A percentile compares a stretch with the other conserved stretches of the same genome.
Conservation (phyloP, 2,329 filamentous ascomycete species). For the Pseudogymnoascus sp. region DNA sequence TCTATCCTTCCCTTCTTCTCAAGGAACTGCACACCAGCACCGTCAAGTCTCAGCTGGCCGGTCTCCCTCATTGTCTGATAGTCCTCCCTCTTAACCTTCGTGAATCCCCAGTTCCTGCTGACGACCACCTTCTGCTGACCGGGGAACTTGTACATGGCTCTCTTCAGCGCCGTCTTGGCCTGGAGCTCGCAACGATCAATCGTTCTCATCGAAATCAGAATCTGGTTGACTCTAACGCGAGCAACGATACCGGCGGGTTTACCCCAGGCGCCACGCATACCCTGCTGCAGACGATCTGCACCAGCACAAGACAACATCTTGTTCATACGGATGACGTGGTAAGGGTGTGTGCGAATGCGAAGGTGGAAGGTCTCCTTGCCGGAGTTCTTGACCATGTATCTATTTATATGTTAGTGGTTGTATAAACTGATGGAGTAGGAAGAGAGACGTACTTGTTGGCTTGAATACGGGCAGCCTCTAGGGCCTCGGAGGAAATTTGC, state of each 20-base stretch:
- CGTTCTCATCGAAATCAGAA: conserved; percentile 94
- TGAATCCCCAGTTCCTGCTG: conserved; percentile 99
- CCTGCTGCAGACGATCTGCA: conserved; percentile 99
- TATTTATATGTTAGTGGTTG: conserved; percentile 17
- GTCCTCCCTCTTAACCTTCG: conserved; percentile 92
- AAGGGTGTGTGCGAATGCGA: conserved; percentile 86
- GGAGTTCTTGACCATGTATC: conserved; percentile 61
- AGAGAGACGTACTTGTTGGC: conserved; percentile 75
- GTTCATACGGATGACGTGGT: conserved; percentile 99
- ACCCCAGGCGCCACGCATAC: conserved; percentile 99
- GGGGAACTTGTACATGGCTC: conserved; percentile 99
- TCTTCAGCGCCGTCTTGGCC: conserved; percentile 67
- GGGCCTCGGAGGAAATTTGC: conserved; percentile 98
- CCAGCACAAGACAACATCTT: conserved; percentile 99
- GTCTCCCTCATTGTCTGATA: conserved; percentile 93
- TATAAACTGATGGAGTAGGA: conserved; percentile 40
- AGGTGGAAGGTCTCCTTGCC: conserved; percentile 72
- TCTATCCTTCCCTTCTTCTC: conserved; percentile 82
- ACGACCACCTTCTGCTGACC: conserved; percentile 99
- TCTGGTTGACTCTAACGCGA: conserved; percentile 99
- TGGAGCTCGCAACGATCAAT: conserved; percentile 73
- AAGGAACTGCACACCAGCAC: conserved; percentile 99
- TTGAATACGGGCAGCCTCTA: conserved; percentile 99
- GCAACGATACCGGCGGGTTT: conserved; percentile 99
- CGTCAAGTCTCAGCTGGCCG: conserved; percentile 91